Evolutionary conservation across 768 basidiomycete genomes (phyloP).

Genomic region (Suillus bovinus): DNA sequence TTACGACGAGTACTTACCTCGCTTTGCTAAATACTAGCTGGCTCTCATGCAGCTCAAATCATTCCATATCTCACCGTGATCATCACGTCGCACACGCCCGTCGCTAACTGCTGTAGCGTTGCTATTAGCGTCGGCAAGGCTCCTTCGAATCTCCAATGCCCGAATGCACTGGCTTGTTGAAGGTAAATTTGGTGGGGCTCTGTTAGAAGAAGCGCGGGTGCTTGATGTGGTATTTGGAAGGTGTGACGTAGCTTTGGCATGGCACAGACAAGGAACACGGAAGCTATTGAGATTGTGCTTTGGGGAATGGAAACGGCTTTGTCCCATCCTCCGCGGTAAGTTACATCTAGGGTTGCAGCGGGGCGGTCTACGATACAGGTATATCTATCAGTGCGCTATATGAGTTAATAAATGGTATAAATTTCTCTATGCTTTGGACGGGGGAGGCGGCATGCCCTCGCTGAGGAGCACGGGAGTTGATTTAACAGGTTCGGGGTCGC

Average conservation of each 20-base stretch:
- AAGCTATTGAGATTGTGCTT: neutral
- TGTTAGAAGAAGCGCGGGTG: neutral
- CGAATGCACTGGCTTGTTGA: neutral
- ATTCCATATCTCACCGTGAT: neutral
- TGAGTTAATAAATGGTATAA: neutral
- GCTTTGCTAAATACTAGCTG: neutral
- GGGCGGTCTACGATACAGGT: neutral
- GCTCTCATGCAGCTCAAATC: neutral
- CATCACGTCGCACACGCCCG: neutral
- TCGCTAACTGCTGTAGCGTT: neutral
- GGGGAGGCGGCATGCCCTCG: conserved; percentile 30
- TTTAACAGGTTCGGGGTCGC: conserved; percentile 44
- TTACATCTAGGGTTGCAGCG: neutral
- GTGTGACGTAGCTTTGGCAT: neutral
- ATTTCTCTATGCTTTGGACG: conserved; percentile 24
- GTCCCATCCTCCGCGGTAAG: neutral
- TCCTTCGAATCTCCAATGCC: neutral
- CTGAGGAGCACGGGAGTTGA: conserved; percentile 25
- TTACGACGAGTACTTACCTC: neutral
- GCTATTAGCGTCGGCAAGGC: neutral
- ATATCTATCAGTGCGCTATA: neutral
- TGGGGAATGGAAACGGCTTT: neutral
- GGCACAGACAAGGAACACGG: neutral
- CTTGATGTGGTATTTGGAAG: neutral
- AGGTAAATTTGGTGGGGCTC: neutral